phyloP scores from a whole-genome alignment of 1,139 yeast genomes.

The Nakaseomyces delphensis region DNA sequence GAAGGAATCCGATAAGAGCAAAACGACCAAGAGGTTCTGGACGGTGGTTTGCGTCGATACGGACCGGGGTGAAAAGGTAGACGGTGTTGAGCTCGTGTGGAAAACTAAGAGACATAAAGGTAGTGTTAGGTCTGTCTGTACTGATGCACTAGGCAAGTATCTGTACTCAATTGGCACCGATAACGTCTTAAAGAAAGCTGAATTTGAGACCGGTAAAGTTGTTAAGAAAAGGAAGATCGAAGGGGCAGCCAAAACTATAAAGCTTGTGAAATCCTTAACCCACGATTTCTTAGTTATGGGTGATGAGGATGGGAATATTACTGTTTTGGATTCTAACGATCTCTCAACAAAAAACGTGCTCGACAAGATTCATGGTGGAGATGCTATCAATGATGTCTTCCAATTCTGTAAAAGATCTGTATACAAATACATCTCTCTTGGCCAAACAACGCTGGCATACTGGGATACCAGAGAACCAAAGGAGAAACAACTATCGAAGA shows the following conservation, averaged over 20 bases:
- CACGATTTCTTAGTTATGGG: conserved; percentile 66
- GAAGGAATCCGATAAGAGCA: background rate
- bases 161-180: conserved; percentile 75
- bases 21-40: conserved; percentile 43
- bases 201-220: conserved; percentile 68
- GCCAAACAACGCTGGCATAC: conserved; percentile 73
- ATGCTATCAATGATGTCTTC: conserved; percentile 66
- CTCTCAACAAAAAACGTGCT: conserved; percentile 39
- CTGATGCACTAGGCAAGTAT: conserved; percentile 45
- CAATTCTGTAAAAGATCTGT: conserved; percentile 59
- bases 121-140: conserved; percentile 66
- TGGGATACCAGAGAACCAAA: conserved; percentile 60
- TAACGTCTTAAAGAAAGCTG: conserved; percentile 66
- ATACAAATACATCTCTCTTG: conserved; percentile 75
- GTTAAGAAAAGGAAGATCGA: conserved; percentile 40
- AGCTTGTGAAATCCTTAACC: conserved; percentile 52
- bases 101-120: conserved; percentile 85
- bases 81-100: conserved; percentile 48
- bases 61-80: conserved; percentile 33
- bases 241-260: conserved; percentile 43
- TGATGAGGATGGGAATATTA: conserved; percentile 65
- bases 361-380: conserved; percentile 51
- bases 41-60: conserved; percentile 32
- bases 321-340: conserved; percentile 51
- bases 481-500: conserved; percentile 1